Conservation (phyloP, 129 eudicot genomes). For the Heracleum sosnowskyi region DNA sequence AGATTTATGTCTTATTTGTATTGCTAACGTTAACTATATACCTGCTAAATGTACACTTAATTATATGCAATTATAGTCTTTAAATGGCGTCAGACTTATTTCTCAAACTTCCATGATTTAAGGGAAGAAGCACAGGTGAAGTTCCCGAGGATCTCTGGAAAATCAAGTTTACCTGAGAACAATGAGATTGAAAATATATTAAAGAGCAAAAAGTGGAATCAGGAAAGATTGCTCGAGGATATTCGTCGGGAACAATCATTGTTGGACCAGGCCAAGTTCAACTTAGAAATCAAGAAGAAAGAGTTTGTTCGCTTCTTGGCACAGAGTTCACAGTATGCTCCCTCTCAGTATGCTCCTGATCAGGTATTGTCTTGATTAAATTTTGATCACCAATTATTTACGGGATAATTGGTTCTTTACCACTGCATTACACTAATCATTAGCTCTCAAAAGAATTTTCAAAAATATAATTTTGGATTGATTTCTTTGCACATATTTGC, state of each 20-base stretch:
- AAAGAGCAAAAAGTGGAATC: constrained; percentile 63
- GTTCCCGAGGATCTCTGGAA: constrained; percentile 47
- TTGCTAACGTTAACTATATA: not conserved
- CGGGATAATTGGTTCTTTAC: not conserved
- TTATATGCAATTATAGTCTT: not conserved
- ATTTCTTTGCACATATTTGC: not conserved
- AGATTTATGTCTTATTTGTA: not conserved
- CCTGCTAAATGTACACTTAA: not conserved
- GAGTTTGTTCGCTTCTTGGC: constrained; percentile 63
- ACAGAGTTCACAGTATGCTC: constrained; percentile 46
- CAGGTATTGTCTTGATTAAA: constrained; percentile 1
- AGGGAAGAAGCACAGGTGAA: constrained; percentile 62
- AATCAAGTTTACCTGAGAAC: constrained; percentile 33
- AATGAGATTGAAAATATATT: constrained; percentile 44
- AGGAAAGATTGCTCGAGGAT: constrained; percentile 56
- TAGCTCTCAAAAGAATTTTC: not conserved
- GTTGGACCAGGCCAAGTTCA: constrained; percentile 43
- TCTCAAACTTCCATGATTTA: not conserved
- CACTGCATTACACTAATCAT: not conserved
- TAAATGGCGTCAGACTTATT: not conserved
- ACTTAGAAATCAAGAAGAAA: constrained; percentile 53
- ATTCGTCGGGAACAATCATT: constrained; percentile 56
- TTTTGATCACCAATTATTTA: not conserved
- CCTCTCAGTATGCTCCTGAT: constrained; percentile 23
- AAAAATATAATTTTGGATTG: not conserved